Evolutionary conservation across 306 rosid species (phyloP), one percentile per base, ranked within the genome.

Genomic region (Vigna hirtella): DNA sequence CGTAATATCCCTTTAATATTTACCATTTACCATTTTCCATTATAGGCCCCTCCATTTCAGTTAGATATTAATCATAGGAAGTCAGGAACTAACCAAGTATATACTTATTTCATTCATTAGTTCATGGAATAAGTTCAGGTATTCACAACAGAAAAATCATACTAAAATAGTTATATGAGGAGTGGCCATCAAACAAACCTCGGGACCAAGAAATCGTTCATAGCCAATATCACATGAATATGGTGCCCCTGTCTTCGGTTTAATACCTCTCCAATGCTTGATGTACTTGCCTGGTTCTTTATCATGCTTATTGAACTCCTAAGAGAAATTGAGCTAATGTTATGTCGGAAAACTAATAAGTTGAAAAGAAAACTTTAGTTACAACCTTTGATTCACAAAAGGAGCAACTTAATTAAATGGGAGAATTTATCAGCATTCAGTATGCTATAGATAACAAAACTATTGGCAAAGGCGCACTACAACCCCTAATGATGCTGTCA

Each of bases 201-300:
- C 99, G 34, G 99, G 99, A 18, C 98, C 99, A 71, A 96, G 96
- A 91, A 96, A 96, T 56, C 99, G 89, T 83, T 96, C 99, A 82
- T 93, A 93, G 86, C 99, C 99, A 82, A 96, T 84, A 87, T 96
- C 99, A 89, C 99, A 96, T 15, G 99, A 87, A 84, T 96, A 96
- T 17, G 99, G 97, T 77, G 96, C 99, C 72, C 98, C 99, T 0
- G 99, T 96, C 80, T 90, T 96, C n/a, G 99, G 97, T 84, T 96
- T 96, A 72, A 96, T 93, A 42, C 99, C 99, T 82, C 90, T 86
- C 99, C 99, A 96, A 45, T 96, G 97, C 82, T 93, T 96, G 74
- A 96, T 73, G 81, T 96, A 91, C 87, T 89, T 96, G 77, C 93
- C 84, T 43, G 98, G 98, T 78, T 96, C 98, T 86, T 88, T 96